These are phyloP conservation scores for Tylopilus plumbeoviolaceoides DNA, from an alignment of 768 basidiomycete genomes.

Conservation along the genomic window DNA sequence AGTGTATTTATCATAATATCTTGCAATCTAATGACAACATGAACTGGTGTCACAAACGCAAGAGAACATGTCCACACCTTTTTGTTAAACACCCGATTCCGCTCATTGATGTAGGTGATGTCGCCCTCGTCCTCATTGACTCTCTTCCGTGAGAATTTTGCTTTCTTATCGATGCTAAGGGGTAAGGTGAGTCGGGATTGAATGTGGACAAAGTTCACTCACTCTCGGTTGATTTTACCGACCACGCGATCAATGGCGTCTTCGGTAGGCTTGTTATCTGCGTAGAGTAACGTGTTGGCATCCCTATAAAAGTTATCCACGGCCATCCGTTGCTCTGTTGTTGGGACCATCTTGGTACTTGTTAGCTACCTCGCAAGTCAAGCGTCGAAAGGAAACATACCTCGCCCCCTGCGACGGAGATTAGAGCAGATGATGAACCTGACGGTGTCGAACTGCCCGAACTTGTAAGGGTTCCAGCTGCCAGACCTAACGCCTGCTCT, in stretches of 20 bases:
- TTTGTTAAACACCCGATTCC: conserved; percentile 97
- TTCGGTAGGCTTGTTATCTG: conserved; percentile 91
- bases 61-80: conserved; percentile 49
- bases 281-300: conserved; percentile 88
- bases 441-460: conserved; percentile 31
- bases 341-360: conserved; percentile 42
- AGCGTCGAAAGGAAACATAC: conserved; percentile 28
- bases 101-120: conserved; percentile 99
- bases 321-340: conserved; percentile 61
- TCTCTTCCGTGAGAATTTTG: conserved; percentile 85
- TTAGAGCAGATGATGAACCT: conserved; percentile 34
- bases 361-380: conserved; percentile 6
- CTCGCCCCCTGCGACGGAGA: conserved; percentile 41
- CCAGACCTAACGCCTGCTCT: conserved; percentile 73
- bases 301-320: conserved; percentile 88
- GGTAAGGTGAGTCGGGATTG: neutral
- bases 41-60: neutral
- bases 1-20: conserved; percentile 97
- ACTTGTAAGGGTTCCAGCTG: conserved; percentile 59
- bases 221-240: conserved; percentile 91
- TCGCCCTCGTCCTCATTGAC: conserved; percentile 92
- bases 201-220: conserved; percentile 31
- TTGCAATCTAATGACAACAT: conserved; percentile 59
- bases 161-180: conserved; percentile 79
- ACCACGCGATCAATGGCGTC: conserved; percentile 94